Evolutionary conservation across 768 basidiomycete species (phyloP).

Genomic region (Fomitopsis pulvina): DNA sequence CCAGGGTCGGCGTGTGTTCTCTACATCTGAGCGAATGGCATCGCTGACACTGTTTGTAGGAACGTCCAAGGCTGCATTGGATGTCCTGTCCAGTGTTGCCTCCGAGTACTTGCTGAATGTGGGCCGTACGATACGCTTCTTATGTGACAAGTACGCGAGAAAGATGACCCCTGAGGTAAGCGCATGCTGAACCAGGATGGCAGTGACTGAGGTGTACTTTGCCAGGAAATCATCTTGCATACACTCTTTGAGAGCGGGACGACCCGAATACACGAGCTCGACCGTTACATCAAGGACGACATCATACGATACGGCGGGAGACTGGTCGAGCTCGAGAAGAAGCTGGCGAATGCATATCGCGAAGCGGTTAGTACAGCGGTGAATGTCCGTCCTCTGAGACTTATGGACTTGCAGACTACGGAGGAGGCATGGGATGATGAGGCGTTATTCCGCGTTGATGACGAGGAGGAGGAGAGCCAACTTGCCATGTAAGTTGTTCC

Average conservation of each 20-base stretch:
- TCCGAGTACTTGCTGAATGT: slow-evolving; percentile 81
- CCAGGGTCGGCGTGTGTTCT: slow-evolving; percentile 54
- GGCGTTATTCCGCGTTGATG: slow-evolving; percentile 47
- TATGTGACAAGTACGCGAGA: slow-evolving; percentile 73
- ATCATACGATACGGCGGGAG: slow-evolving; percentile 75
- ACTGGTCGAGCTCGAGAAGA: slow-evolving; percentile 77
- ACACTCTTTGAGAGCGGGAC: slow-evolving; percentile 87
- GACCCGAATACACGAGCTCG: slow-evolving; percentile 70
- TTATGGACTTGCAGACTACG: slow-evolving; percentile 28
- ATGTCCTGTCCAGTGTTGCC: slow-evolving; percentile 70
- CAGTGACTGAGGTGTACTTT: not conserved
- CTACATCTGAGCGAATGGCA: not conserved
- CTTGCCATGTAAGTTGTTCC: slow-evolving; percentile 51
- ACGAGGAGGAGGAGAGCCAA: slow-evolving; percentile 59
- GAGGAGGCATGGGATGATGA: slow-evolving; percentile 53
- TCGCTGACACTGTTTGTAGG: slow-evolving; percentile 33
- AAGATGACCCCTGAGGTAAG: slow-evolving; percentile 83
- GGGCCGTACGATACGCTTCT: slow-evolving; percentile 76
- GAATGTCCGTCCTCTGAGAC: not conserved
- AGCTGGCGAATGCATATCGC: slow-evolving; percentile 74
- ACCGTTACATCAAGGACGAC: slow-evolving; percentile 85
- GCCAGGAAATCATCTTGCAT: slow-evolving; percentile 90
- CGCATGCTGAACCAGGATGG: not conserved
- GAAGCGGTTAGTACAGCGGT: slow-evolving; percentile 51
- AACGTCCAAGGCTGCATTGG: slow-evolving; percentile 66